Evolutionary conservation across 139 green algal genomes (phyloP), one percentile per base, ranked within the genome.

Genomic region (Chlorella vulgaris): DNA sequence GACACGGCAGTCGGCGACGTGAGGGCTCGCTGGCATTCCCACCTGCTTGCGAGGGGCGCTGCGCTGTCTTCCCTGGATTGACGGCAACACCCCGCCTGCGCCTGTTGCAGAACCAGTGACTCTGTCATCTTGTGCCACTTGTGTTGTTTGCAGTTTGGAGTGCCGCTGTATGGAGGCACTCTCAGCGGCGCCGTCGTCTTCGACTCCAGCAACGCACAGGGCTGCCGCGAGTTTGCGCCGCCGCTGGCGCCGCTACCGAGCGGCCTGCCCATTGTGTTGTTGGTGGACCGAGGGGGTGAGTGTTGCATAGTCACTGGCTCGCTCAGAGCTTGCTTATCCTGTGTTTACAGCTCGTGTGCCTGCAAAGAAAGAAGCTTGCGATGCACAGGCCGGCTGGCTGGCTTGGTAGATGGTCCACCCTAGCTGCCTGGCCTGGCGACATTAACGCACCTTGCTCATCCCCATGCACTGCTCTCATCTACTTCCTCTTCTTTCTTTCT

Each of bases 131-230:
- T 58, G 10, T 10, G 47, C 15, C 15, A 15, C 15, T 58, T 58
- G 47, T 58, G 47, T 58, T 58, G 13, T 24, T 58, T 58, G 76
- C 76, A 88, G 83, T 96, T 96, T 83, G 92, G 92, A 0, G 83
- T 92, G 3, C 90, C 92, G 6, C 76, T 93, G 22, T 96, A 96
- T 81, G 92, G 92, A 0, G 92, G 58, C 21, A 88, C 74, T 19
- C 66, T 96, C 36, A 42, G 58, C 0, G 90, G 92, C 33, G n/a
- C 74, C 42, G 70, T 96, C 0, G 58, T 83, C 28, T 88, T 87
- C 55, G 63, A 87, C 3, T 31, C 39, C 21, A 62, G 43, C 58
- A 86, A 93, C 63, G 31, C 63, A 10, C 31, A 86, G 10, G 78
- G 76, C 18, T 93, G 90, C 81, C 69, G 36, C n/a, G 40, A 81